Evolutionary conservation across 176 grass and related monocot species (phyloP).

Genomic region (Aegilops bicornis): DNA sequence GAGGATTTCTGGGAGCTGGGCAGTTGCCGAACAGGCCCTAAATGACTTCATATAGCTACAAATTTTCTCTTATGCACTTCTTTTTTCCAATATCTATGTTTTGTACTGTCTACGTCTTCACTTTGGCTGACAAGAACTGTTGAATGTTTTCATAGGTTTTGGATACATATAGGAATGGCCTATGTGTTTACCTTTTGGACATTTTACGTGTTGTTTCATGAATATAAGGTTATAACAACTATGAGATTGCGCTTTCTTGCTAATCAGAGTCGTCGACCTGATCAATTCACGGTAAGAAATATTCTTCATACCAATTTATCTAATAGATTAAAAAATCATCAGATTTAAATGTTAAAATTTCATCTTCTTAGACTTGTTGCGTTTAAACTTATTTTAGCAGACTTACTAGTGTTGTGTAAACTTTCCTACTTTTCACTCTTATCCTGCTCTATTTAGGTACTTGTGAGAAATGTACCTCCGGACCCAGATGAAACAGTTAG

Average conservation of each 20-base stretch:
- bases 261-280: constrained; percentile 71
- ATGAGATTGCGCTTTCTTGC: constrained; percentile 95
- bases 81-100: background rate
- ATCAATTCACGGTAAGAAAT: constrained; percentile 86
- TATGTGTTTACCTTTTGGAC: constrained; percentile 92
- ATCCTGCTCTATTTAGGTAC: constrained; percentile 54
- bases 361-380: background rate
- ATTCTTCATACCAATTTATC: background rate
- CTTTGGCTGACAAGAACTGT: constrained; percentile 17
- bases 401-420: background rate
- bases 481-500: constrained; percentile 92
- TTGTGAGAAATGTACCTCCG: constrained; percentile 89
- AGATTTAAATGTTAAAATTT: constrained; percentile 8
- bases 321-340: background rate
- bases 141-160: constrained; percentile 58
- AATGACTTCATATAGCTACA: constrained; percentile 14
- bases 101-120: background rate
- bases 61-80: constrained; percentile 1
- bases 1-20: no score
- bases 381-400: background rate
- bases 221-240: constrained; percentile 81
- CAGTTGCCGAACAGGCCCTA: no score
- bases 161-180: constrained; percentile 73
- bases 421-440: background rate
- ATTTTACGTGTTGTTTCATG: constrained; percentile 67